Evolutionary conservation across 805 yeast species (phyloP).

Genomic region (Diddensiella santjacobensis): DNA sequence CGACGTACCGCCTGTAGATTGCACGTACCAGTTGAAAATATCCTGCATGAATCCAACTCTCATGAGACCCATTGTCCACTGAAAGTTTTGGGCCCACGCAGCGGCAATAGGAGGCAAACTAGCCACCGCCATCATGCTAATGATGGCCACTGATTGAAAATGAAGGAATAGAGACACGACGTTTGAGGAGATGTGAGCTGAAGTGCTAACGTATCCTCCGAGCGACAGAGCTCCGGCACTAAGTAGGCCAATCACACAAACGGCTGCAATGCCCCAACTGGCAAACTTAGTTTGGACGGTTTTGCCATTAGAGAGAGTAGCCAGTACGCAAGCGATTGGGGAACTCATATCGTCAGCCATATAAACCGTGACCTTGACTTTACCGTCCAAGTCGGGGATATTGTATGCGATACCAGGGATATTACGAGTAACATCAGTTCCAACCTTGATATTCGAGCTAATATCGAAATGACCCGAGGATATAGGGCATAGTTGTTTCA

Average conservation of each 20-base stretch:
- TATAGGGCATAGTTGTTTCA: slow-evolving; percentile 71
- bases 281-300: slow-evolving; percentile 92
- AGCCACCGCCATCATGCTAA: slow-evolving; percentile 93
- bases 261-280: slow-evolving; percentile 93
- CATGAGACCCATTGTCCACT: slow-evolving; percentile 94
- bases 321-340: slow-evolving; percentile 88
- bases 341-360: slow-evolving; percentile 41
- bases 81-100: slow-evolving; percentile 96
- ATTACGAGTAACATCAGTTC: slow-evolving; percentile 37
- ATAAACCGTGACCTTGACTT: slow-evolving; percentile 70
- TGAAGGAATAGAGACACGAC: slow-evolving; percentile 88
- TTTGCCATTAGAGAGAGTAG: slow-evolving; percentile 78
- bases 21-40: slow-evolving; percentile 90
- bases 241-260: slow-evolving; percentile 81
- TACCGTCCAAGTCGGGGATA: slow-evolving; percentile 92
- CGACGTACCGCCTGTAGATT: slow-evolving; percentile 87
- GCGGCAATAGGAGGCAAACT: slow-evolving; percentile 94
- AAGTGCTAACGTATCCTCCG: slow-evolving; percentile 85
- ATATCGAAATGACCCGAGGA: slow-evolving; percentile 83
- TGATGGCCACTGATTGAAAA: slow-evolving; percentile 88
- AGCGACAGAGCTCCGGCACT: slow-evolving; percentile 85
- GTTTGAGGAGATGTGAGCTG: slow-evolving; percentile 97
- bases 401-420: slow-evolving; percentile 85
- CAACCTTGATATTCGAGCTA: slow-evolving; percentile 39
- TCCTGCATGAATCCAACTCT: slow-evolving; percentile 70